A percentile compares a stretch with the other conserved stretches of the same genome.
phyloP scores from a whole-genome alignment of 768 basidiomycete genomes.

The Termitomyces heimii region DNA sequence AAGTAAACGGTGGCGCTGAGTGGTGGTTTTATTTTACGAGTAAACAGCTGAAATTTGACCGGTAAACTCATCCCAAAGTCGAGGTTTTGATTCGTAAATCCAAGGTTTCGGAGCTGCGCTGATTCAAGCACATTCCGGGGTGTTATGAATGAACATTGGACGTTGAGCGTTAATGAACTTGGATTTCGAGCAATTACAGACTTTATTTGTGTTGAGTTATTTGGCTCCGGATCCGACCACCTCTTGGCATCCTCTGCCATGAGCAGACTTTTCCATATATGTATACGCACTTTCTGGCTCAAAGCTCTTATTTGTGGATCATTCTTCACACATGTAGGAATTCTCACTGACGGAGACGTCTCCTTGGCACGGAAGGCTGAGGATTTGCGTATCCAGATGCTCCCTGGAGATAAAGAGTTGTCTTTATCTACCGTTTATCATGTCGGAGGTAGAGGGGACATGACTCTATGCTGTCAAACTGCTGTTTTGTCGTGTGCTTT shows the following conservation, averaged over 20 bases:
- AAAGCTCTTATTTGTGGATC: neutral
- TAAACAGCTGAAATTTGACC: neutral
- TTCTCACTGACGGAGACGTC: neutral
- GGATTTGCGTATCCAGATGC: neutral
- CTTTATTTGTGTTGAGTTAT: neutral
- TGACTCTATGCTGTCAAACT: neutral
- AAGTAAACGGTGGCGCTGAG: neutral
- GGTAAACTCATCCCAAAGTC: neutral
- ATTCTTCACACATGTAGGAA: neutral
- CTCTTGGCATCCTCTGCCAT: neutral
- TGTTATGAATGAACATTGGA: neutral
- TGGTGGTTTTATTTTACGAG: neutral
- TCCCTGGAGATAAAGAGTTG: neutral
- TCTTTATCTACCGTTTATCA: neutral
- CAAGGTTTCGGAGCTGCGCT: neutral
- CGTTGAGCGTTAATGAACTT: neutral
- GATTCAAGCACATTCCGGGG: neutral
- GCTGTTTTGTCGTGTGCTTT: neutral
- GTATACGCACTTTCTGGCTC: neutral
- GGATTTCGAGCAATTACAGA: neutral
- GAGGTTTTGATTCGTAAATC: neutral
- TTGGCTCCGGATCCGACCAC: neutral
- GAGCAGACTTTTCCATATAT: neutral
- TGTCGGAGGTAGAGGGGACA: neutral
- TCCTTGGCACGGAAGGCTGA: neutral